Base-by-base conservation (phyloP, 176 grass and related monocot genomes). In the Bromus sterilis region DNA sequence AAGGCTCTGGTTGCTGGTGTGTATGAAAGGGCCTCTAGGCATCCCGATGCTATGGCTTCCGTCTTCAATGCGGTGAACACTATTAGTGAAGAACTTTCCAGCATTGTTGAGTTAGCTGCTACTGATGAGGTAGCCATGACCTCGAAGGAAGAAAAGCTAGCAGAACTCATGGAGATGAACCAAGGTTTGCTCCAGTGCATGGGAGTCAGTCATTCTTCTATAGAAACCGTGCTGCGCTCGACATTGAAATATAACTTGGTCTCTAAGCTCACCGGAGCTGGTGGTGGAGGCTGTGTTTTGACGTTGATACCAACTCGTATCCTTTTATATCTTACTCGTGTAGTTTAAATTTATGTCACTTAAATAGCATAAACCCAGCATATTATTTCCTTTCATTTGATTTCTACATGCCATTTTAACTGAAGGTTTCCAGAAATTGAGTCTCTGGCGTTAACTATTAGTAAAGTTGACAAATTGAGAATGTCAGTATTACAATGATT, bases 101-200 rank as follows among this genome's bases (percentile, higher is more conserved):
- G 26, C 67, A 65, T 98, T 14, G 84, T 95, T 14, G 88, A 98
- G 66, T 79, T 84, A 68, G 82, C 66, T 62, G 88, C 90, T 15
- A 58, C 31, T 39, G 90, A 93, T 87, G 88, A 94, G 34, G 39
- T 78, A 78, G 65, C 80, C 43, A 63, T 93, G 35, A 92, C 81
- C 53, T 83, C 85, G 36, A 98, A 87, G 84, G 95, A 98, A 76
- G 90, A 95, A 33, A 95, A 91, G 66, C 67, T 98, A 80, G 81
- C 89, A 75, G 92, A 98, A 76, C 58, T 98, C 81, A 95, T 98
- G 88, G 81, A 91, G 82, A 98, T 98, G 92, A 98, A 95, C 62
- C 95, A 98, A 89, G 95, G 92, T 21, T 91, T 98, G 86, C 92
- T 98, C 43, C 92, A 93, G 61, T 95, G 92, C 84, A 93, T 98